A percentile compares a stretch with the other conserved stretches of the same genome.
These are phyloP conservation scores for Amphirosellinia nigrospora DNA, from an alignment of 495 filamentous ascomycete species.

Conservation along the genomic window DNA sequence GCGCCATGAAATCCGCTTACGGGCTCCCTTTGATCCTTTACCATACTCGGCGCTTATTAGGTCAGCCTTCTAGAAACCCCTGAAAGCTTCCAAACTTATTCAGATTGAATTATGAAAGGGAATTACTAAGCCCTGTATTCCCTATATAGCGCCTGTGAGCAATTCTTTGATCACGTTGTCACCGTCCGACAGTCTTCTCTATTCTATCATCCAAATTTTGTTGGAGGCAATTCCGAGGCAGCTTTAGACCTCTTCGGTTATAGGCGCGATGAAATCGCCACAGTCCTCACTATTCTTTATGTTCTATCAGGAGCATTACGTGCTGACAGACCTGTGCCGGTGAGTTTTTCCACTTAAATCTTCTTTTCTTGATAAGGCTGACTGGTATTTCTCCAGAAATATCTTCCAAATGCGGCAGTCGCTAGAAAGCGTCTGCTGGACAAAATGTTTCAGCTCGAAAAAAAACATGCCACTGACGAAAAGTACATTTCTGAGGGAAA, in stretches of 20 bases:
- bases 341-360: constrained; percentile 25
- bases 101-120: not conserved
- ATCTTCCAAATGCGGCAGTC: constrained; percentile 59
- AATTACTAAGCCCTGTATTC: not conserved
- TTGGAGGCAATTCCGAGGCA: constrained; percentile 50
- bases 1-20: constrained; percentile 62
- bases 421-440: constrained; percentile 58
- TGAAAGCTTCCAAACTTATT: not conserved
- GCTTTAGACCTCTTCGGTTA: constrained; percentile 51
- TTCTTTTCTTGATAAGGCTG: not conserved
- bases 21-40: constrained; percentile 61
- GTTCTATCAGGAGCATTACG: constrained; percentile 60
- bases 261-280: constrained; percentile 61
- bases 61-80: not conserved
- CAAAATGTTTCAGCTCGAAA: constrained; percentile 54
- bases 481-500: constrained; percentile 32
- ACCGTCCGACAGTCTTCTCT: constrained; percentile 62
- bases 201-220: constrained; percentile 59
- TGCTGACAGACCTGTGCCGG: constrained; percentile 55
- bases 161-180: constrained; percentile 64
- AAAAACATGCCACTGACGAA: constrained; percentile 43
- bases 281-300: constrained; percentile 64
- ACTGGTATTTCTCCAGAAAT: constrained; percentile 37
- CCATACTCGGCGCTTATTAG: constrained; percentile 62
- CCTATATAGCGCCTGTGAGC: constrained; percentile 50